Evolutionary conservation across 805 yeast species (phyloP).

Genomic region (Nakazawaea wickerhamii): DNA sequence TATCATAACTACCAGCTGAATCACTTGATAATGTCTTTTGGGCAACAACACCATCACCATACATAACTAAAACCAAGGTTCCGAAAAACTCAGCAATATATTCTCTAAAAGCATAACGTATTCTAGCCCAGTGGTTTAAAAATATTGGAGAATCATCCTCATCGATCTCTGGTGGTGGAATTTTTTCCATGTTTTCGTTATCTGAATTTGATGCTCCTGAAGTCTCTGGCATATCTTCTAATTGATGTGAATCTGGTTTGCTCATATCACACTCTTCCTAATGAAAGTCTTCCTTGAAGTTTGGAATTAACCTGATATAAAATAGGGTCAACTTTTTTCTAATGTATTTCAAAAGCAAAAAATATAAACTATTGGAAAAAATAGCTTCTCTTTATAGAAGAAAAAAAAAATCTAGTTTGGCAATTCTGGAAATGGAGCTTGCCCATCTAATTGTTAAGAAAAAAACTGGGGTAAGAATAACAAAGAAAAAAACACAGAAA

Average conservation of each 20-base stretch:
- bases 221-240: conserved; percentile 11
- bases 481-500: background rate
- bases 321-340: no score
- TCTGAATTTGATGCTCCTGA: conserved; percentile 4
- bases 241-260: conserved; percentile 9
- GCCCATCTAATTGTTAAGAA: background rate
- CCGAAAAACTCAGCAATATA: conserved; percentile 50
- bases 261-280: conserved; percentile 1
- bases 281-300: background rate
- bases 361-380: background rate
- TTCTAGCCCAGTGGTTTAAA: conserved; percentile 24
- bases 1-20: conserved; percentile 34
- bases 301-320: background rate
- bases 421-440: background rate
- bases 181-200: background rate
- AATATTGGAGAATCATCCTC: conserved; percentile 12
- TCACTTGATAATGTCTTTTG: conserved; percentile 36
- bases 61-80: conserved; percentile 36
- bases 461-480: background rate
- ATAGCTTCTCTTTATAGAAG: background rate
- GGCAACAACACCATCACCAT: conserved; percentile 46
- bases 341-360: background rate
- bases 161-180: background rate
- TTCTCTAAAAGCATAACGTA: conserved; percentile 35
- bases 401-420: background rate